Evolutionary conservation across 192 early-diverging fungal species (phyloP).

Genomic region (Coemansia sp.): DNA sequence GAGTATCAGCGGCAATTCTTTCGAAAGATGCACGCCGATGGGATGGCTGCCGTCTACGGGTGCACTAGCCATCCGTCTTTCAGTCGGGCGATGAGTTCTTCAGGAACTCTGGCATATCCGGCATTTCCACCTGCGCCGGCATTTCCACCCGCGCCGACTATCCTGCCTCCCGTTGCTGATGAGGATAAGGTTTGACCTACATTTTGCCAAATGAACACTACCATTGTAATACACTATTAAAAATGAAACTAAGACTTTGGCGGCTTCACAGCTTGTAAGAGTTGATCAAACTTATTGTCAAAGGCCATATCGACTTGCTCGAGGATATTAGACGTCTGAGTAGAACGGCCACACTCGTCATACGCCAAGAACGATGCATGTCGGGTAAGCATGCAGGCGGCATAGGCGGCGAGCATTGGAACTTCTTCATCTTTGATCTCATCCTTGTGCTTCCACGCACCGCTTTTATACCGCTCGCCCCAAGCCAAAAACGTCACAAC

Average conservation of each 20-base stretch:
- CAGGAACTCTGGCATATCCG: too few species aligned
- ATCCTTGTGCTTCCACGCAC: slow-evolving; percentile 57
- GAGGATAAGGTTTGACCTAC: neutral
- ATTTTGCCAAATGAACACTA: neutral
- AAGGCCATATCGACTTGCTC: slow-evolving; percentile 51
- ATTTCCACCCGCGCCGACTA: neutral
- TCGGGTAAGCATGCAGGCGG: slow-evolving; percentile 42
- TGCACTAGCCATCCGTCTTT: too few species aligned
- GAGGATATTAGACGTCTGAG: slow-evolving; percentile 38
- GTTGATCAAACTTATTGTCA: slow-evolving; percentile 54
- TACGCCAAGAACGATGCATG: slow-evolving; percentile 52
- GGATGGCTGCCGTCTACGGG: slow-evolving; percentile 14
- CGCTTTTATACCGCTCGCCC: slow-evolving; percentile 65
- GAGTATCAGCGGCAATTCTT: slow-evolving; percentile 27
- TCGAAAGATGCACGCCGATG: slow-evolving; percentile 41
- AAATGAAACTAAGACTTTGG: slow-evolving; percentile 9
- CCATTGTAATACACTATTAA: neutral
- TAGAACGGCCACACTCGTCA: slow-evolving; percentile 43
- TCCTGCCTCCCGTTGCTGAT: neutral
- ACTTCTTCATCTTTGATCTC: slow-evolving; percentile 37
- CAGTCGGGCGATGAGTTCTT: too few species aligned
- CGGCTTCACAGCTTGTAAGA: slow-evolving; percentile 33
- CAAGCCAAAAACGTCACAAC: slow-evolving; percentile 87
- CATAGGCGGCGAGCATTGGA: slow-evolving; percentile 67
- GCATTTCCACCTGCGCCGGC: too few species aligned